Evolutionary conservation across 331 rosid species (phyloP).

Genomic region (Phaseolus coccineus): DNA sequence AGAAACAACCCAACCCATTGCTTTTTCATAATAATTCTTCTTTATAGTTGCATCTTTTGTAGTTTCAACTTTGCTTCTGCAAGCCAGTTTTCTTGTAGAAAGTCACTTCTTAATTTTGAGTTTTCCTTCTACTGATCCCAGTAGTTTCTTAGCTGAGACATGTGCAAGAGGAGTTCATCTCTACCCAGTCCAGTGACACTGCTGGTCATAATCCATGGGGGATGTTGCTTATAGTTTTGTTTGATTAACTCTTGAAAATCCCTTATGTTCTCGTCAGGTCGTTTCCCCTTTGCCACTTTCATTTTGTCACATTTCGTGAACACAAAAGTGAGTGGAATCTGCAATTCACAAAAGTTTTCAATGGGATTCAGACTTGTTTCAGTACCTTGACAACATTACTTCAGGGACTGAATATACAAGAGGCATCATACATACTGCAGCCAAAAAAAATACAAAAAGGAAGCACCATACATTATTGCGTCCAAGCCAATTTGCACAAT

Average conservation of each 20-base stretch:
- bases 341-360: conserved; percentile 33
- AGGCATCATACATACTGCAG: conserved; percentile 63
- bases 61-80: conserved; percentile 22
- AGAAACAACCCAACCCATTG: not conserved
- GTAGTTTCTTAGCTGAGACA: conserved; percentile 81
- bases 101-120: conserved; percentile 14
- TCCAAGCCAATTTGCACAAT: conserved; percentile 92
- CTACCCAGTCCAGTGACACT: conserved; percentile 79
- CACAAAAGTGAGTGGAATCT: conserved; percentile 61
- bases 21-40: conserved; percentile 32
- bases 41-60: conserved; percentile 27
- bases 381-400: conserved; percentile 17
- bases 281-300: conserved; percentile 71
- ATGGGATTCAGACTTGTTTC: conserved; percentile 1
- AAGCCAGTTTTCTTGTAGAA: not conserved
- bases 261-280: conserved; percentile 77
- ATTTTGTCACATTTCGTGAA: conserved; percentile 89
- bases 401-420: conserved; percentile 1
- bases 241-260: conserved; percentile 75
- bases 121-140: conserved; percentile 73
- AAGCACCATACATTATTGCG: conserved; percentile 68
- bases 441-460: conserved; percentile 40
- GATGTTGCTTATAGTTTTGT: conserved; percentile 68
- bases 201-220: conserved; percentile 95
- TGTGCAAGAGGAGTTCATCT: conserved; percentile 65